A percentile compares a stretch with the other conserved stretches of the same genome.
phyloP scores from a whole-genome alignment of 2,329 filamentous ascomycete genomes.

The Pseudogymnoascus sp. region DNA sequence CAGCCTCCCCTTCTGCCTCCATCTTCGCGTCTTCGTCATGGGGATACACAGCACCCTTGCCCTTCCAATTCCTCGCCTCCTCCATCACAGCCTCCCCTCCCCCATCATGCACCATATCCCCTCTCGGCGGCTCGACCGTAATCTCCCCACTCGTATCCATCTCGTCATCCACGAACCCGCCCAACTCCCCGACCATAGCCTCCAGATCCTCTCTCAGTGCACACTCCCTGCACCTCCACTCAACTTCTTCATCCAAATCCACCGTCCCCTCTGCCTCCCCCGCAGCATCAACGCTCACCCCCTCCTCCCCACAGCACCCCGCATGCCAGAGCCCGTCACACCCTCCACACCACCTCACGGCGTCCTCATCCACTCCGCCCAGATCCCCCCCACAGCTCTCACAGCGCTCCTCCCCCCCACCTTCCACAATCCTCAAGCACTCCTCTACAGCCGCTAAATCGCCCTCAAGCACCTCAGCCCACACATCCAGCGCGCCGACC shows the following conservation, averaged over 20 bases:
- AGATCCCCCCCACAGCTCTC: constrained; percentile 5
- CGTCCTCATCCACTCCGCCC: constrained; percentile 9
- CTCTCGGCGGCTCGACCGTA: neutral
- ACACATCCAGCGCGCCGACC: constrained; percentile 76
- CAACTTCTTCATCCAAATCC: neutral
- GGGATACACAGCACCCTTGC: neutral
- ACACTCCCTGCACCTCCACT: constrained; percentile 9
- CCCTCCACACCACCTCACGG: neutral
- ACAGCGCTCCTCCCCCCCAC: neutral
- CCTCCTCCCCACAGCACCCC: neutral
- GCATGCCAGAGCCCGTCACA: constrained; percentile 5
- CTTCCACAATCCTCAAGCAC: constrained; percentile 50
- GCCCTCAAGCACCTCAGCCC: constrained; percentile 73
- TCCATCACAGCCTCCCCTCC: constrained; percentile 14
- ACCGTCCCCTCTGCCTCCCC: neutral
- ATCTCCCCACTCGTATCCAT: neutral
- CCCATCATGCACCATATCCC: constrained; percentile 13
- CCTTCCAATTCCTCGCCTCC: constrained; percentile 15
- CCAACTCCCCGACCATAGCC: constrained; percentile 1
- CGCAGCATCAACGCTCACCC: neutral
- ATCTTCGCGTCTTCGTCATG: neutral
- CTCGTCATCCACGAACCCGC: neutral
- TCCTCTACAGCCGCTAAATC: constrained; percentile 59
- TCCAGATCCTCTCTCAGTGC: neutral
- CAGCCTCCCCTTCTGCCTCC: constrained; percentile 11